Evolutionary conservation across 441 rosid species (phyloP).

Genomic region (Rhodomyrtus psidioides): DNA sequence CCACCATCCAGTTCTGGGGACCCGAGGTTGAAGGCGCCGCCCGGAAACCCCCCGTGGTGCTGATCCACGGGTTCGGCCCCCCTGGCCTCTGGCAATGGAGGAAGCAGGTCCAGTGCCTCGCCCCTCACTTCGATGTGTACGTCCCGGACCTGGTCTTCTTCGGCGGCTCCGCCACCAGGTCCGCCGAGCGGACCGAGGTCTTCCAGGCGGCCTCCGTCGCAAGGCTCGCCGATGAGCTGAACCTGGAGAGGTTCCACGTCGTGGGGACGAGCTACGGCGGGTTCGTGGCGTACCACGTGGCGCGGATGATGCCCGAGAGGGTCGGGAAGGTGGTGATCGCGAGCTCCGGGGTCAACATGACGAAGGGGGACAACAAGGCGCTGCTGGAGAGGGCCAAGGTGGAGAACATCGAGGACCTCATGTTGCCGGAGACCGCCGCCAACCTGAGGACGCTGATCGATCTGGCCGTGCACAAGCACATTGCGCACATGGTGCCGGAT

Average conservation of each 20-base stretch:
- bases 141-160: constrained; percentile 77
- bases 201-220: constrained; percentile 55
- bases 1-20: constrained; percentile 69
- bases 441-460: constrained; percentile 43
- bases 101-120: constrained; percentile 52
- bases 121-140: constrained; percentile 38
- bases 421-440: constrained; percentile 54
- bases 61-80: constrained; percentile 87
- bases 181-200: constrained; percentile 51
- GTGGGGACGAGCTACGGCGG: constrained; percentile 91
- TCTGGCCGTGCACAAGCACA: constrained; percentile 26
- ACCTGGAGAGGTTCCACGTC: constrained; percentile 36
- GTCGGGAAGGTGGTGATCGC: constrained; percentile 79
- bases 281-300: constrained; percentile 67
- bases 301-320: constrained; percentile 58
- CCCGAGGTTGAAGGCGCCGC: constrained; percentile 19
- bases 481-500: constrained; percentile 37
- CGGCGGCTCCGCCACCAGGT: constrained; percentile 51
- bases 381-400: constrained; percentile 39
- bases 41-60: constrained; percentile 33
- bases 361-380: constrained; percentile 35
- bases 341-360: constrained; percentile 66
- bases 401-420: constrained; percentile 43
- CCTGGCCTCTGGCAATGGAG: constrained; percentile 73
- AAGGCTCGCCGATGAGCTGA: constrained; percentile 42